phyloP scores from a whole-genome alignment of 441 rosid genomes.

The Codiaeum variegatum region DNA sequence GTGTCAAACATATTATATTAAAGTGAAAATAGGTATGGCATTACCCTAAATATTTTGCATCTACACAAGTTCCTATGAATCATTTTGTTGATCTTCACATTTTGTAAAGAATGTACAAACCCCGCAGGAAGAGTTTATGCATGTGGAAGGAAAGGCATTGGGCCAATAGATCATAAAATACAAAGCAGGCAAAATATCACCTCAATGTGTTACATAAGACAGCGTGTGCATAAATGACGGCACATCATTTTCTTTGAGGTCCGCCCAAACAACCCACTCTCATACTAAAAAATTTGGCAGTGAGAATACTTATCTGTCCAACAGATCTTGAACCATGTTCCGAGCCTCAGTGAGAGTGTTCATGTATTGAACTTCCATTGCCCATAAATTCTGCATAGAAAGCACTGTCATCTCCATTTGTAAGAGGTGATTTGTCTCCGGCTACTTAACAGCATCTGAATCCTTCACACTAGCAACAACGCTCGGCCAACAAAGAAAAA shows the following conservation, averaged over 20 bases:
- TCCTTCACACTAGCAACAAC: constrained; percentile 48
- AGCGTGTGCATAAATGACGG: not conserved
- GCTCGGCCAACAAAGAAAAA: constrained; percentile 39
- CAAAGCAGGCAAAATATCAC: not conserved
- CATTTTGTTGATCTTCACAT: not conserved
- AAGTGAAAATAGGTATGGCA: not conserved
- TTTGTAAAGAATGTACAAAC: not conserved
- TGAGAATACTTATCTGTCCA: constrained; percentile 22
- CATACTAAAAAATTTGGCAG: not conserved
- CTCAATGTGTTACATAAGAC: not conserved
- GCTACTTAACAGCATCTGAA: constrained; percentile 28
- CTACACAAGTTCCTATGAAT: not conserved
- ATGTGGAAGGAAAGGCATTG: not conserved
- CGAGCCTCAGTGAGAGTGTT: constrained; percentile 54
- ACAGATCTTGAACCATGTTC: constrained; percentile 42
- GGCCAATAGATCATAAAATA: not conserved
- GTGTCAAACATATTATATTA: not conserved
- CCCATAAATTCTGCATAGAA: constrained; percentile 58
- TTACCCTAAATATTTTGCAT: not conserved
- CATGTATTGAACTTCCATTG: constrained; percentile 40
- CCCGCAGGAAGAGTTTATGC: not conserved
- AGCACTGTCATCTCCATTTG: constrained; percentile 36
- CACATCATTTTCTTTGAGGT: not conserved
- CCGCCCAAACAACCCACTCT: not conserved
- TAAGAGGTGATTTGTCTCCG: constrained; percentile 46